These are phyloP conservation scores for Aspergillus sp. DNA, from an alignment of 2,329 filamentous ascomycete genomes.

Conservation along the genomic window DNA sequence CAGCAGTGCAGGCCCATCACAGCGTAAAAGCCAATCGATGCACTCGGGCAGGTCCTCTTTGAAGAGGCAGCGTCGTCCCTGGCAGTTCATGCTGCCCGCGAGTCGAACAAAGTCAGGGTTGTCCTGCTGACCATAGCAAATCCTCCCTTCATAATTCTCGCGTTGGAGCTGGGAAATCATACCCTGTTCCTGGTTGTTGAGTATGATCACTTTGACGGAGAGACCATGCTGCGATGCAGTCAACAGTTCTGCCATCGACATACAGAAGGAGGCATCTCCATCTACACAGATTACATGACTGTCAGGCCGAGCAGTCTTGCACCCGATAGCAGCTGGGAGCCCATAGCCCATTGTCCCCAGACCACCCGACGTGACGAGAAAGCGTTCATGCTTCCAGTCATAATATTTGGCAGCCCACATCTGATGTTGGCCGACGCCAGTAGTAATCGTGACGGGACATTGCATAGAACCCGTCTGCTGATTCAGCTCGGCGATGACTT, in stretches of 20 bases:
- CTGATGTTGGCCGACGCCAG: slow-evolving; percentile 92
- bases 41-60: neutral
- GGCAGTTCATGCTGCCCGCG: slow-evolving; percentile 2
- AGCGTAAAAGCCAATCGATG: slow-evolving; percentile 4
- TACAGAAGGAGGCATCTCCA: slow-evolving; percentile 2
- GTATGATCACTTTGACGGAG: neutral
- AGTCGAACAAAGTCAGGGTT: neutral
- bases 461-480: slow-evolving; percentile 73
- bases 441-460: slow-evolving; percentile 77
- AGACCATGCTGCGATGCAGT: neutral
- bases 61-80: neutral
- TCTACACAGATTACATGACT: neutral
- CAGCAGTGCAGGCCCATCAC: slow-evolving; percentile 1
- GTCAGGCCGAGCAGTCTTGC: neutral
- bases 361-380: slow-evolving; percentile 91
- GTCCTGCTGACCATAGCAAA: neutral
- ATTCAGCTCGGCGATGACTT: slow-evolving; percentile 80
- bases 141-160: neutral
- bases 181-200: neutral
- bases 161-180: neutral
- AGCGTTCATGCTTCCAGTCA: slow-evolving; percentile 79
- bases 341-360: slow-evolving; percentile 49
- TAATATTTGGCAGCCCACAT: slow-evolving; percentile 97
- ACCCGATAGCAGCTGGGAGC: slow-evolving; percentile 1
- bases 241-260: slow-evolving; percentile 2